phyloP scores from a whole-genome alignment of 495 filamentous ascomycete genomes.

The Elasticomyces elasticus region DNA sequence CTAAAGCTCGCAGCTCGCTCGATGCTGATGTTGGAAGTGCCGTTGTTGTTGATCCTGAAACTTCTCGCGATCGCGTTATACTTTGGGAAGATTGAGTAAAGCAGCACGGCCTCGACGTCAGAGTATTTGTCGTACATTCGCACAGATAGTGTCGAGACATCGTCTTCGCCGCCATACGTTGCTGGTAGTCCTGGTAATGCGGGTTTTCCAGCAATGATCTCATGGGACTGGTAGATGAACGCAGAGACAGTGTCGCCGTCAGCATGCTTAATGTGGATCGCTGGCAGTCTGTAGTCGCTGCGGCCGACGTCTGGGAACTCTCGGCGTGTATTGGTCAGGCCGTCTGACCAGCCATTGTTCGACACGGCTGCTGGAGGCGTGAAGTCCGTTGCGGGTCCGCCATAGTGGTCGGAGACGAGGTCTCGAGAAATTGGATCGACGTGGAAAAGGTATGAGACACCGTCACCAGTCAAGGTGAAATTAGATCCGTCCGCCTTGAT shows the following conservation, averaged over 20 bases:
- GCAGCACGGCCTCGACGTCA: conserved; percentile 39
- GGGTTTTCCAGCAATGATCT: conserved; percentile 39
- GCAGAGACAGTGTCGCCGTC: conserved; percentile 43
- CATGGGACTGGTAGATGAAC: conserved; percentile 39
- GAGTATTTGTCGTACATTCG: conserved; percentile 43
- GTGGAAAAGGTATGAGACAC: conserved; percentile 46
- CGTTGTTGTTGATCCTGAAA: conserved; percentile 43
- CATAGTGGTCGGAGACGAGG: conserved; percentile 44
- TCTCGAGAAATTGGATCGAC: conserved; percentile 40
- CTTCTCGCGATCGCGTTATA: conserved; percentile 46
- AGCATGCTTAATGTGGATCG: conserved; percentile 40
- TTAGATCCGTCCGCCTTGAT: conserved; percentile 37
- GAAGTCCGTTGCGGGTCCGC: conserved; percentile 37
- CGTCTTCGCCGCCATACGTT: conserved; percentile 38
- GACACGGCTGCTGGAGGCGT: conserved; percentile 28
- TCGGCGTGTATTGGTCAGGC: conserved; percentile 38
- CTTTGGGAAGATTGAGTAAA: conserved; percentile 45
- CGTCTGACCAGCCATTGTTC: conserved; percentile 37
- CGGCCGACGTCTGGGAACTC: conserved; percentile 48
- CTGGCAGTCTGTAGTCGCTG: conserved; percentile 46
- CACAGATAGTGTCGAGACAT: conserved; percentile 44
- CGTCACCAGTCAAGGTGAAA: conserved; percentile 41
- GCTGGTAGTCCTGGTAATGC: conserved; percentile 40
- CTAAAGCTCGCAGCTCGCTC: conserved; percentile 44
- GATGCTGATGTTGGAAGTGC: conserved; percentile 36